These are phyloP conservation scores for Avena sativa DNA, from an alignment of 176 grass and related monocot species.

Conservation along the genomic window DNA sequence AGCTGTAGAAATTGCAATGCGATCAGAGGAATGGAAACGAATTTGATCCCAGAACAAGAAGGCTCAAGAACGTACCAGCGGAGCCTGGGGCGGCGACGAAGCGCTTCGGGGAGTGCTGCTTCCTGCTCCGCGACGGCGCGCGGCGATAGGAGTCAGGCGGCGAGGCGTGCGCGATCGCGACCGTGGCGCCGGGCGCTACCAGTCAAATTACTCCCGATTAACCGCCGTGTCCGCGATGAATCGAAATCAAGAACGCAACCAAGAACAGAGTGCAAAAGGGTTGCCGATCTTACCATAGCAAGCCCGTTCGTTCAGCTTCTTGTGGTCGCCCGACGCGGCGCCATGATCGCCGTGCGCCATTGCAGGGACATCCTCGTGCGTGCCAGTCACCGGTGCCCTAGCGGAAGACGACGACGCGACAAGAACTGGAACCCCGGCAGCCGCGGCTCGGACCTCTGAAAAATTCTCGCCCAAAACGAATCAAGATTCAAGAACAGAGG, in stretches of 20 bases:
- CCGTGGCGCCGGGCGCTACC: neutral
- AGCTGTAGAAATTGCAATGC: neutral
- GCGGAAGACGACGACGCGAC: neutral
- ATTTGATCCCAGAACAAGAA: neutral
- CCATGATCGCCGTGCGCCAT: neutral
- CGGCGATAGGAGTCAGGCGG: slow-evolving; percentile 5
- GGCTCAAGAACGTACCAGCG: neutral
- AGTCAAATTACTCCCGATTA: neutral
- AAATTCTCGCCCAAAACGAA: neutral
- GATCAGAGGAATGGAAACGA: neutral
- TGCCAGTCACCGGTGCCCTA: neutral
- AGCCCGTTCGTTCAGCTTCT: too few relatives aligned
- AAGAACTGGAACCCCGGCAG: neutral
- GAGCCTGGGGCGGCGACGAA: neutral
- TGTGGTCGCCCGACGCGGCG: neutral
- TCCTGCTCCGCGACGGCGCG: slow-evolving; percentile 34
- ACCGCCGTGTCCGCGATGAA: neutral
- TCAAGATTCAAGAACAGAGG: neutral
- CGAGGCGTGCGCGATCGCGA: slow-evolving; percentile 6
- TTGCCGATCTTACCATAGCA: neutral
- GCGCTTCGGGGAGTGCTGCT: slow-evolving; percentile 27
- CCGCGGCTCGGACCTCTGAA: too few relatives aligned
- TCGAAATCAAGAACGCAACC: slow-evolving; percentile 9
- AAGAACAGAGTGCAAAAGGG: neutral
- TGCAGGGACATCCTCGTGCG: neutral